Conservation (phyloP, 2,329 filamentous ascomycete species). For the Clarireedia sp. region DNA sequence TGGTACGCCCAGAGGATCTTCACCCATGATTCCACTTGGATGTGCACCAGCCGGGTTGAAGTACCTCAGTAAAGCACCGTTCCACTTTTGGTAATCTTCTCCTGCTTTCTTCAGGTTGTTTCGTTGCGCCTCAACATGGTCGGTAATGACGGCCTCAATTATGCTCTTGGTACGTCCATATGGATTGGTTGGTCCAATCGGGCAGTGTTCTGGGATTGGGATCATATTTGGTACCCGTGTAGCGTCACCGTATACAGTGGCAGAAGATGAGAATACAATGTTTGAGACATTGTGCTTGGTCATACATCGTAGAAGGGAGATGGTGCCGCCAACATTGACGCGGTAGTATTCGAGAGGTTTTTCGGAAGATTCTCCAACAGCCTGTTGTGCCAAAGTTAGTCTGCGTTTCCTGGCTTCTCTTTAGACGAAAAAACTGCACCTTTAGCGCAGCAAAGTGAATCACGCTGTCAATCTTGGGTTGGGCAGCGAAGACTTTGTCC, state of each 20-base stretch:
- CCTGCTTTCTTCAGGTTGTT: conserved; percentile 73
- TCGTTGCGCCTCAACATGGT: conserved; percentile 81
- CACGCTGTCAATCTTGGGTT: conserved; percentile 93
- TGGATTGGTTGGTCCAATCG: conserved; percentile 91
- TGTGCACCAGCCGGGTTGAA: conserved; percentile 97
- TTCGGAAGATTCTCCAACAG: conserved; percentile 89
- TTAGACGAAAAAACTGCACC: conserved; percentile 37
- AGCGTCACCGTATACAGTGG: conserved; percentile 96
- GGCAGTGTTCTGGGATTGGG: conserved; percentile 93
- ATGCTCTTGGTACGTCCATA: conserved; percentile 95
- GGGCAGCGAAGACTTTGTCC: conserved; percentile 78
- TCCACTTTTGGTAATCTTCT: conserved; percentile 75
- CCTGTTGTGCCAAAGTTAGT: conserved; percentile 47
- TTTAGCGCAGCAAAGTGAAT: conserved; percentile 98
- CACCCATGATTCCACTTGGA: conserved; percentile 93
- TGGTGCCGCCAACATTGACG: conserved; percentile 90
- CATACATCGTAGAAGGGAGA: conserved; percentile 82
- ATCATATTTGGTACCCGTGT: conserved; percentile 98
- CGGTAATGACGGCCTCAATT: conserved; percentile 86
- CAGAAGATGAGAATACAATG: conserved; percentile 97
- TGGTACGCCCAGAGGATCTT: conserved; percentile 91
- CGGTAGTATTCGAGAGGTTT: conserved; percentile 96
- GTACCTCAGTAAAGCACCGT: conserved; percentile 86
- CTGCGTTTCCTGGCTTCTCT: background rate
- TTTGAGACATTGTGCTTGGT: conserved; percentile 83